Conservation (phyloP, 202 grass and related monocot species). For the Digitaria exilis region DNA sequence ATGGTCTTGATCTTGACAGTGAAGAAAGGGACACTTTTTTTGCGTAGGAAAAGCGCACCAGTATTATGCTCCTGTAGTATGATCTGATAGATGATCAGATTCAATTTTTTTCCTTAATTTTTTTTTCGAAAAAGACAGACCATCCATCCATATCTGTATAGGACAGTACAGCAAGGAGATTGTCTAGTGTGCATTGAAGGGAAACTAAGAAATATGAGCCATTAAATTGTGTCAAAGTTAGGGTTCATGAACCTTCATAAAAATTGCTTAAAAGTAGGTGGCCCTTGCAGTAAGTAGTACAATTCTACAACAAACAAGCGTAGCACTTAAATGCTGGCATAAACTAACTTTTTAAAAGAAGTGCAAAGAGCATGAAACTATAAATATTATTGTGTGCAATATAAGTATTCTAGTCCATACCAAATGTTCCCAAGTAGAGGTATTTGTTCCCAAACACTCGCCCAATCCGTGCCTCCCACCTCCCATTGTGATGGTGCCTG, state of each 20-base stretch:
- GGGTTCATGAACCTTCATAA: constrained; percentile 54
- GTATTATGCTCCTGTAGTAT: neutral
- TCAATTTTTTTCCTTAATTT: neutral
- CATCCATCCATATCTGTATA: constrained; percentile 8
- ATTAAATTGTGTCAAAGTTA: constrained; percentile 45
- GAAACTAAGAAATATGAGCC: constrained; percentile 48
- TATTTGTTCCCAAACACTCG: constrained; percentile 88
- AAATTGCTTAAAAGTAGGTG: constrained; percentile 52
- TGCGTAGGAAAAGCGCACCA: neutral
- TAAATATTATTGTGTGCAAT: too few relatives aligned
- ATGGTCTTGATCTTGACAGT: constrained; percentile 34
- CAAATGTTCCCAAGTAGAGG: constrained; percentile 55
- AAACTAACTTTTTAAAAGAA: constrained; percentile 21
- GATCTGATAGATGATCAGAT: neutral
- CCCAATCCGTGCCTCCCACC: constrained; percentile 92
- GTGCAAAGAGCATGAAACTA: constrained; percentile 36
- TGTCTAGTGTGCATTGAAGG: constrained; percentile 41
- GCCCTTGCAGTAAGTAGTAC: constrained; percentile 14
- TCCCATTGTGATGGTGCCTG: constrained; percentile 94
- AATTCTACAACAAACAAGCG: constrained; percentile 49
- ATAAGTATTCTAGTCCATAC: constrained; percentile 39
- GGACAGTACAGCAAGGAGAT: neutral
- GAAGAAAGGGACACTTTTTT: neutral
- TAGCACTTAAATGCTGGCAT: constrained; percentile 32
- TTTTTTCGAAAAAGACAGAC: neutral